Evolutionary conservation across 2,329 filamentous ascomycete species (phyloP).

Genomic region (Pseudogymnoascus destructans): DNA sequence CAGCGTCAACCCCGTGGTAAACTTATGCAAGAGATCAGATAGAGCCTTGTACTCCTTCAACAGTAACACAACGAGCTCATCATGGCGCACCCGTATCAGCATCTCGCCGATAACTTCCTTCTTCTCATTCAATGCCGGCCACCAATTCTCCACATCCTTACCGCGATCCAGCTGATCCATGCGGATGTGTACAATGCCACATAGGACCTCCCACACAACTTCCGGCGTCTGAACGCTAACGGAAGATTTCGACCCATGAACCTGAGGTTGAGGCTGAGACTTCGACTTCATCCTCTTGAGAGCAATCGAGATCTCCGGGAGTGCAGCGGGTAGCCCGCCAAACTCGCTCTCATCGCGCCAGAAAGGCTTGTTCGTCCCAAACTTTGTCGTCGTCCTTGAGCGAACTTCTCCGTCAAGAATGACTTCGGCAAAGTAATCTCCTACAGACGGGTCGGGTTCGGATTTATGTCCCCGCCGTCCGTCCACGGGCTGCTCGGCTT

Average conservation of each 20-base stretch:
- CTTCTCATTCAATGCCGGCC: slow-evolving; percentile 63
- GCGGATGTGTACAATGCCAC: slow-evolving; percentile 60
- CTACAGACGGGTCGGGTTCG: slow-evolving; percentile 36
- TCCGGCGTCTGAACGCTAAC: slow-evolving; percentile 19
- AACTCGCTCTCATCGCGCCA: slow-evolving; percentile 78
- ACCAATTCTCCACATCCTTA: slow-evolving; percentile 78
- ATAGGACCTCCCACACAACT: slow-evolving; percentile 38
- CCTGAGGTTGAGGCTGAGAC: slow-evolving; percentile 25
- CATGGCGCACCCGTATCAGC: slow-evolving; percentile 68
- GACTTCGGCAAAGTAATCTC: slow-evolving; percentile 69
- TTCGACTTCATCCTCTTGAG: slow-evolving; percentile 44
- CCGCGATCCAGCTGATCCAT: slow-evolving; percentile 66
- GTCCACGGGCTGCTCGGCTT: slow-evolving; percentile 11
- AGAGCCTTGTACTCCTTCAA: slow-evolving; percentile 73
- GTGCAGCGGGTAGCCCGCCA: slow-evolving; percentile 53
- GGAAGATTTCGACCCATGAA: slow-evolving; percentile 23
- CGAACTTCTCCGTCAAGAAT: slow-evolving; percentile 68
- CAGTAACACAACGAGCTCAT: slow-evolving; percentile 82
- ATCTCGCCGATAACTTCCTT: slow-evolving; percentile 71
- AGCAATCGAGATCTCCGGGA: slow-evolving; percentile 57
- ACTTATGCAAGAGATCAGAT: slow-evolving; percentile 71
- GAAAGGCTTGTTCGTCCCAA: slow-evolving; percentile 59
- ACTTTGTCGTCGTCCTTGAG: slow-evolving; percentile 60
- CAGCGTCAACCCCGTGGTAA: slow-evolving; percentile 69
- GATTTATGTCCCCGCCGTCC: slow-evolving; percentile 19